Conservation (phyloP, 192 early-diverging fungal species). For the Linnemannia schmuckeri region DNA sequence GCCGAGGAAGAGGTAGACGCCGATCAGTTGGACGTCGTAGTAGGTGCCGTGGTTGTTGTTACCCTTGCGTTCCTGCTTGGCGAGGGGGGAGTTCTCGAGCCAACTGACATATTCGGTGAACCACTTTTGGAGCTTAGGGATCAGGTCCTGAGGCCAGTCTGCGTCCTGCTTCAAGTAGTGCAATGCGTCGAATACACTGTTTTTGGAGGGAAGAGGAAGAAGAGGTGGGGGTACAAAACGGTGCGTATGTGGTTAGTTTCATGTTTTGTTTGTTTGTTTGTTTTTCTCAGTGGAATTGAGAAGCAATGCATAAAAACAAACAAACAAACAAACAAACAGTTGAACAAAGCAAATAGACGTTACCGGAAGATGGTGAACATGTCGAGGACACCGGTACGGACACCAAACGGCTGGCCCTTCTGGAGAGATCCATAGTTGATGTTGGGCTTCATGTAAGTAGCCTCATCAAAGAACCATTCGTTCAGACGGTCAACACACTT, state of each 20-base stretch:
- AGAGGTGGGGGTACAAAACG: background rate
- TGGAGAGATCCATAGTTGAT: slow-evolving; percentile 67
- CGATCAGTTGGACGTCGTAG: slow-evolving; percentile 65
- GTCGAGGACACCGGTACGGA: slow-evolving; percentile 61
- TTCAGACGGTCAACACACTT: slow-evolving; percentile 54
- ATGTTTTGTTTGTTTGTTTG: background rate
- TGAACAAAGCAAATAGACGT: slow-evolving; percentile 3
- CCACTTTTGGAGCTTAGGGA: slow-evolving; percentile 52
- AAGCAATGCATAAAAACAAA: background rate
- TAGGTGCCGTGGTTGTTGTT: slow-evolving; percentile 71
- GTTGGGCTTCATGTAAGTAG: slow-evolving; percentile 73
- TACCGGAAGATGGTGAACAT: slow-evolving; percentile 59
- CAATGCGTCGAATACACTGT: slow-evolving; percentile 57
- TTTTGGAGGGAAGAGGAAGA: background rate
- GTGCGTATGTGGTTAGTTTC: background rate
- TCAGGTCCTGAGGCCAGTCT: slow-evolving; percentile 45
- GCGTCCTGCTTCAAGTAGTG: slow-evolving; percentile 51
- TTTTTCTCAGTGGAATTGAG: too few relatives aligned
- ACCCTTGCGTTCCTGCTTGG: slow-evolving; percentile 44
- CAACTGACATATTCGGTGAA: slow-evolving; percentile 55
- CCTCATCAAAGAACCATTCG: slow-evolving; percentile 69
- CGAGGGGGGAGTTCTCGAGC: slow-evolving; percentile 47
- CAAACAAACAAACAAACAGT: background rate
- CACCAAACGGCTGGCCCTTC: slow-evolving; percentile 57
- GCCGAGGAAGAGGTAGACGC: slow-evolving; percentile 61